Evolutionary conservation across 352 stramenopile species (phyloP).

Genomic region (Globisporangium emineosum): DNA sequence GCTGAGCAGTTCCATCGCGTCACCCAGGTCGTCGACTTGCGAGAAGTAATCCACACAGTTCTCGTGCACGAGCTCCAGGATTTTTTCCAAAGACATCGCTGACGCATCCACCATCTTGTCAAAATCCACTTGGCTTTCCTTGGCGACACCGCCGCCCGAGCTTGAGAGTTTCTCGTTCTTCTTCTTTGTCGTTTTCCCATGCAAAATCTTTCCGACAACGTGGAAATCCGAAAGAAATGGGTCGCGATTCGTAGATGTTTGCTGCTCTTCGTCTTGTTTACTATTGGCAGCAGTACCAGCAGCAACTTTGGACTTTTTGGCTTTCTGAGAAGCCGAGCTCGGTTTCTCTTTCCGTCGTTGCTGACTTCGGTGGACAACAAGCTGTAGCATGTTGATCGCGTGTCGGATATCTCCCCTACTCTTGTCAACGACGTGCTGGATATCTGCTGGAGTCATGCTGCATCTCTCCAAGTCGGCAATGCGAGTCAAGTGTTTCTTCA

Average conservation of each 20-base stretch:
- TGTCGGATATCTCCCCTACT: constrained; percentile 79
- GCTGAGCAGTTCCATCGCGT: constrained; percentile 71
- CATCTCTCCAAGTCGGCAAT: constrained; percentile 38
- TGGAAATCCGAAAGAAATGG: constrained; percentile 81
- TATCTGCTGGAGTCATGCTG: constrained; percentile 21
- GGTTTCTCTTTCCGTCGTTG: constrained; percentile 15
- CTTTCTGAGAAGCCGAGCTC: constrained; percentile 2
- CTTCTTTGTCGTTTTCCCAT: constrained; percentile 50
- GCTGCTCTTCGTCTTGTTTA: constrained; percentile 3
- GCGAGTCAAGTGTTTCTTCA: constrained; percentile 67
- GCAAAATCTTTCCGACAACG: constrained; percentile 72
- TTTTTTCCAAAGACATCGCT: constrained; percentile 48
- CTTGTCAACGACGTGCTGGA: constrained; percentile 52
- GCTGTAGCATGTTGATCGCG: constrained; percentile 75
- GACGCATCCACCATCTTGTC: constrained; percentile 56
- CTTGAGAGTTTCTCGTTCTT: constrained; percentile 9
- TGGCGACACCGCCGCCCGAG: not conserved
- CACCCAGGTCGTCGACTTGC: constrained; percentile 62
- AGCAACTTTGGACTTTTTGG: not conserved
- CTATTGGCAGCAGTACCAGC: not conserved
- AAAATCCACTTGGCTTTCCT: constrained; percentile 23
- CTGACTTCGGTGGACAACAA: constrained; percentile 16
- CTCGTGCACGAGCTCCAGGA: constrained; percentile 67
- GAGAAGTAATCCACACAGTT: constrained; percentile 76
- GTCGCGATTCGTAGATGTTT: constrained; percentile 36